Evolutionary conservation across 805 yeast species (phyloP).

Genomic region (Kockiozyma suomiensis): DNA sequence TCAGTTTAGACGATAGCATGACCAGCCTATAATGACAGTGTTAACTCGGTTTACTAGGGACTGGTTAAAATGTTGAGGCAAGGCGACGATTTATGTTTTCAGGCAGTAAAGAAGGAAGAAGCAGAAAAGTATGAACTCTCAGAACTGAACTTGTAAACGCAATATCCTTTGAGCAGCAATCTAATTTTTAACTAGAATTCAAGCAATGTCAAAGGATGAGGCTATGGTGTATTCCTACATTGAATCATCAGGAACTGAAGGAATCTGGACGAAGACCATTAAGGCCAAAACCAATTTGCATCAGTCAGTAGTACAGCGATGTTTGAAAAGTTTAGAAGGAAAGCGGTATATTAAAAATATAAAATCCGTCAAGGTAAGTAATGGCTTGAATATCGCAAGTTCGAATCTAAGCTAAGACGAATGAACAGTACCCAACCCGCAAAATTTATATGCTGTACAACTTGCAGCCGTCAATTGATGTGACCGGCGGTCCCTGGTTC

Average conservation of each 20-base stretch:
- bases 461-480: constrained; percentile 90
- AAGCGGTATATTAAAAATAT: constrained; percentile 85
- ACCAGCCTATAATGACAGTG: constrained; percentile 35
- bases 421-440: constrained; percentile 72
- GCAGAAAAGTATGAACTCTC: constrained; percentile 50
- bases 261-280: constrained; percentile 89
- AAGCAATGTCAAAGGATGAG: constrained; percentile 83
- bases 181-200: too few species aligned
- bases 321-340: constrained; percentile 72
- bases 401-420: neutral
- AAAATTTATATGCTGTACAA: constrained; percentile 95
- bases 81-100: constrained; percentile 66
- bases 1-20: neutral
- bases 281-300: constrained; percentile 83
- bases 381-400: constrained; percentile 5
- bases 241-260: constrained; percentile 91
- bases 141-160: too few species aligned
- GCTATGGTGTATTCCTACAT: constrained; percentile 88
- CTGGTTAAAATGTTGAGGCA: constrained; percentile 69
- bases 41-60: constrained; percentile 57
- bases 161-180: too few species aligned
- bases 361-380: constrained; percentile 70
- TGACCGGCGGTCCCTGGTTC: constrained; percentile 99
- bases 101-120: constrained; percentile 70
- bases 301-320: constrained; percentile 78